Base-by-base conservation (phyloP, 2,329 filamentous ascomycete genomes). In the Xylaria sp. region DNA sequence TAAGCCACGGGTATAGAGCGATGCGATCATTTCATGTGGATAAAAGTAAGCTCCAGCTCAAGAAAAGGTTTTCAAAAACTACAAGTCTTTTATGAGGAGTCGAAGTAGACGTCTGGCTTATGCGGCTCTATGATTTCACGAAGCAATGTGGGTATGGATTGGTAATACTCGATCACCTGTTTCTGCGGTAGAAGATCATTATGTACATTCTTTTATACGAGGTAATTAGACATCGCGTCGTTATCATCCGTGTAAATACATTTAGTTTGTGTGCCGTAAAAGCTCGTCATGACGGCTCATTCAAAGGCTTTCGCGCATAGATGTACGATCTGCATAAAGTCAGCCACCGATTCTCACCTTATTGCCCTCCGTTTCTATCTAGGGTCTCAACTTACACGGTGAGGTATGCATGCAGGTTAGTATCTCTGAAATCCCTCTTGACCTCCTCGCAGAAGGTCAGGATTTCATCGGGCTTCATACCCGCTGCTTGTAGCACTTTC, bases 381-480 rank as follows among this genome's bases (percentile, higher is more conserved):
- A 10, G 33, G 54, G 7, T 25, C 10, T 25, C 15, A 27, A 75
- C 73, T 71, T 71, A 79, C 74, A 78, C 67, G 29, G 71, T 73
- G 38, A 76, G 68, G 61, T 79, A 79, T 13, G 75, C 73, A 71
- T 79, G 78, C 0, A 77, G 61, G n/a, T 70, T 72, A 31, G 71
- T 77, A 62, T 78, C 73, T 61, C 59, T 70, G 10, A 79, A 70
- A 51, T 78, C 77, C 39, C 59, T 71, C 67, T 70, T 77, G 1
- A 79, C 77, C 4, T 77, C 74, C 29, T 74, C 75, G 10, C 76
- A 71, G 20, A 78, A 78, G 7, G 58, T 69, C 22, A 71, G 33
- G 2, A 77, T 73, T 56, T 78, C 65, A 1, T 70, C 59, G 4
- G 72, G 65, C 3, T 66, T 67, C 77, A 78, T 76, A 1, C 75